Percentiles rank a stretch among this genome's conserved stretches.
phyloP scores from a whole-genome alignment of 2,329 filamentous ascomycete species.

The Diaporthe amygdali region DNA sequence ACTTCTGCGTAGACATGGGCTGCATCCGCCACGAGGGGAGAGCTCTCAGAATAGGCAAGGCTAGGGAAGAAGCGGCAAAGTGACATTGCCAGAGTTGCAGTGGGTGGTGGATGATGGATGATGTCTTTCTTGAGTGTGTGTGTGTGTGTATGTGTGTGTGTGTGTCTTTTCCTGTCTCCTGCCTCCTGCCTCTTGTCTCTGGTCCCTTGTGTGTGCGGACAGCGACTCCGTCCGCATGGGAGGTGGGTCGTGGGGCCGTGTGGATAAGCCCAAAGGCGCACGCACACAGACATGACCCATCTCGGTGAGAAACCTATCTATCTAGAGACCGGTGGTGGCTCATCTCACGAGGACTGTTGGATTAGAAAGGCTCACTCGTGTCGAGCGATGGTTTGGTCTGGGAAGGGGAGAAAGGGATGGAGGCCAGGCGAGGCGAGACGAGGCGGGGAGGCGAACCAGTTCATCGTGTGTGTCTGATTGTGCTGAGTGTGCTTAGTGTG shows the following conservation, averaged over 20 bases:
- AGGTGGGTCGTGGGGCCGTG: constrained; percentile 3
- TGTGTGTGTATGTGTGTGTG: too few species aligned
- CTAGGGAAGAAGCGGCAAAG: not conserved
- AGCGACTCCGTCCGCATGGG: constrained; percentile 4
- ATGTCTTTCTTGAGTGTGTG: too few species aligned
- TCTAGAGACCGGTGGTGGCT: not conserved
- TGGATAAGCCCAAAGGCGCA: constrained; percentile 6
- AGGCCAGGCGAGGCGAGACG: not conserved
- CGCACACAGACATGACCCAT: not conserved
- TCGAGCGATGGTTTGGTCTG: not conserved
- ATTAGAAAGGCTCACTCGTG: not conserved
- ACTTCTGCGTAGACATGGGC: not conserved
- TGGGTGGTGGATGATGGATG: not conserved
- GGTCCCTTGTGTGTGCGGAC: not conserved
- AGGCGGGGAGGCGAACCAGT: not conserved
- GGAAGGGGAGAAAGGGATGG: too few species aligned
- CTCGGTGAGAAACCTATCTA: constrained; percentile 8
- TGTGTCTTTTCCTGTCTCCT: not conserved
- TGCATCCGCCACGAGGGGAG: constrained; percentile 10
- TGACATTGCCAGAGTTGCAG: not conserved
- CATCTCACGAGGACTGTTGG: not conserved
- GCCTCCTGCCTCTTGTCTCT: not conserved
- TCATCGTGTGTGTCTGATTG: not conserved
- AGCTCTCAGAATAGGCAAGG: not conserved
- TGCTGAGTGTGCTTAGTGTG: not conserved